Conservation (phyloP, 352 stramenopile species). For the Phytophthora nicotianae region DNA sequence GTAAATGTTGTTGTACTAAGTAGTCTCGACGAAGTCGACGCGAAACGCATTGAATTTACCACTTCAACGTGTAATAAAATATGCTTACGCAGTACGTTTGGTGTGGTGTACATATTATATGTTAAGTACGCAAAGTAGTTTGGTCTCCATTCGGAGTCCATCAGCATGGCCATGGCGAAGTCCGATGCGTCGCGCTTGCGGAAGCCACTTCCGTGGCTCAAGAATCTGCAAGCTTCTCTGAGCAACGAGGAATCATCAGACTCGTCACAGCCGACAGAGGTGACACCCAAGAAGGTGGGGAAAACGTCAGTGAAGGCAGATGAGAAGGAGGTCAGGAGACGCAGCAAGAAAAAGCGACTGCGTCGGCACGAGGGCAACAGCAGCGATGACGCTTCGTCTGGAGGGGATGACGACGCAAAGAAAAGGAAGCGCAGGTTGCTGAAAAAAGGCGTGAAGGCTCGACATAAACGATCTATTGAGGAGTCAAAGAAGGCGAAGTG, state of each 20-base stretch:
- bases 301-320: not conserved
- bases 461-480: slow-evolving; percentile 7
- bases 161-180: slow-evolving; percentile 6
- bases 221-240: slow-evolving; percentile 20
- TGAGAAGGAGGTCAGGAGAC: not conserved
- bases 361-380: not conserved
- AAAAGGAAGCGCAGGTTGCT: not conserved
- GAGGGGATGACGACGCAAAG: not conserved
- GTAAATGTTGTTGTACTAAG: too few species aligned
- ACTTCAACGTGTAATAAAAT: not conserved
- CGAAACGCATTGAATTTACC: slow-evolving; percentile 29
- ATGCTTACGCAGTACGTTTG: not conserved
- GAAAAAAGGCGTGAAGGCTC: slow-evolving; percentile 7
- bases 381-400: slow-evolving; percentile 7
- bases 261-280: slow-evolving; percentile 6
- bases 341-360: slow-evolving; percentile 12
- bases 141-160: slow-evolving; percentile 9
- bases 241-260: slow-evolving; percentile 39
- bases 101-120: slow-evolving; percentile 1
- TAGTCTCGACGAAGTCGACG: slow-evolving; percentile 61
- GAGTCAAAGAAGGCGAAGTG: slow-evolving; percentile 2
- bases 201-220: slow-evolving; percentile 32
- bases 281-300: slow-evolving; percentile 5
- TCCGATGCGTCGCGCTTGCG: slow-evolving; percentile 2
- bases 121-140: not conserved